Base-by-base conservation (phyloP, 2,329 filamentous ascomycete species). In the Zalaria sp. region DNA sequence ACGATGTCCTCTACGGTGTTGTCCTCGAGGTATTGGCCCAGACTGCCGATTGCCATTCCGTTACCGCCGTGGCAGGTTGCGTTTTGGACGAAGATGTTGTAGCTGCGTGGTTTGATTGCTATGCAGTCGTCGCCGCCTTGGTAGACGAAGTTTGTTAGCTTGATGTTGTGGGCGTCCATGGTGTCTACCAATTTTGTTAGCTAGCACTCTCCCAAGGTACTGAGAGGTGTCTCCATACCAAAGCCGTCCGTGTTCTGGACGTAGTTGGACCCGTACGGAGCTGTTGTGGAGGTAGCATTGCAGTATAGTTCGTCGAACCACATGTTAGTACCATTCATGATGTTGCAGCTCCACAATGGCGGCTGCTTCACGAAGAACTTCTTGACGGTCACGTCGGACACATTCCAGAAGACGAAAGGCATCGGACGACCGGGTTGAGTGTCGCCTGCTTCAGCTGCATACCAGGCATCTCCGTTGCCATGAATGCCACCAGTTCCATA, bases 101-200 rank as follows among this genome's bases (percentile, higher is more conserved):
- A 68, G 43, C 75, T 77, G 58, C 81, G 68, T 35, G 71, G 66
- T 59, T 82, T 84, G 46, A 69, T 65, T 34, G 71, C 70, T 26
- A 77, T 69, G 57, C 81, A 85, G 43, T 72, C 61, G 53, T 70
- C 79, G 51, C 77, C 71, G 6, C 72, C 72, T 57, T 73, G 69
- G 49, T 72, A 75, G 4, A 61, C 56, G 40, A 75, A 66, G 44
- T 72, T 71, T 3, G 57, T 66, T 4, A 75, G 59, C 5, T 53
- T 55, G 37, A 75, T 57, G 45, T 75, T 71, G 5, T 57, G 49
- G 1, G 62, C 63, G 47, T 75, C 71, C 70, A 75, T 73, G 0
- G 72, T 75, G 47, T 75, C 61, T 57, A 40, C 29, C 5, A 25
- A 11, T 6, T 25, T 18, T 31, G 35, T 41, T 18, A 18, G 18